Base-by-base conservation (phyloP, 2,329 filamentous ascomycete species). In the Aspergillus caelatus region DNA sequence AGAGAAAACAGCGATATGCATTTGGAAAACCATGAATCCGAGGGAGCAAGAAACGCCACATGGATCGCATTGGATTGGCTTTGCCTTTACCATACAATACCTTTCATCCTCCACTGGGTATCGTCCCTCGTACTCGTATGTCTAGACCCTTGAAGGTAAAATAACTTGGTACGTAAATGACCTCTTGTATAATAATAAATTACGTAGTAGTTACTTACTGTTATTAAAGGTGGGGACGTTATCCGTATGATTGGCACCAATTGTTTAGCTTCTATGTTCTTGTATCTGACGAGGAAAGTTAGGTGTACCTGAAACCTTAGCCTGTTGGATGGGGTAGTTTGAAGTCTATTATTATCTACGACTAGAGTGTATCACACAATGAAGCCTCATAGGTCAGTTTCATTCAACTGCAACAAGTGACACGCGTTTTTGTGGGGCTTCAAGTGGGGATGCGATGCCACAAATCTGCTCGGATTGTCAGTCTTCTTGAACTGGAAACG, bases 401-500 rank as follows among this genome's bases (percentile, higher is more conserved):
- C n/a, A 39, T 55, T 61, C 45, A 39, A 63, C 26, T 54, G 58
- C 32, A 50, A 34, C 23, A 55, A 58, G 69, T 74, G 74, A 76
- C 75, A 75, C 75, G 74, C 74, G 73, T 76, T 75, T 61, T 74
- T 75, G 74, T 74, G 66, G 57, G 62, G 46, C n/a, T 12, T 16
- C 26, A 41, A 36, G 60, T 39, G 58, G 58, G 48, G 39, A 41
- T 39, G 7, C 21, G 30, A 34, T 54, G n/a, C 50, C 7, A 54
- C 50, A 53, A 53, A 36, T 54, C 19, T 39, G n/a, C 34, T 54
- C n/a, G 23, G 32, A 36, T 39, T 23, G n/a, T 4, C 28, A 32
- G 50, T 21, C 50, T 32, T 28, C 30, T n/a, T n/a, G n/a, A 54
- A 26, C 26, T 4, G 4, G 26, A 26, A 23, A 36, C 1, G 43